phyloP scores from a whole-genome alignment of 2,329 filamentous ascomycete species.

The Hymenoscyphus occultus region DNA sequence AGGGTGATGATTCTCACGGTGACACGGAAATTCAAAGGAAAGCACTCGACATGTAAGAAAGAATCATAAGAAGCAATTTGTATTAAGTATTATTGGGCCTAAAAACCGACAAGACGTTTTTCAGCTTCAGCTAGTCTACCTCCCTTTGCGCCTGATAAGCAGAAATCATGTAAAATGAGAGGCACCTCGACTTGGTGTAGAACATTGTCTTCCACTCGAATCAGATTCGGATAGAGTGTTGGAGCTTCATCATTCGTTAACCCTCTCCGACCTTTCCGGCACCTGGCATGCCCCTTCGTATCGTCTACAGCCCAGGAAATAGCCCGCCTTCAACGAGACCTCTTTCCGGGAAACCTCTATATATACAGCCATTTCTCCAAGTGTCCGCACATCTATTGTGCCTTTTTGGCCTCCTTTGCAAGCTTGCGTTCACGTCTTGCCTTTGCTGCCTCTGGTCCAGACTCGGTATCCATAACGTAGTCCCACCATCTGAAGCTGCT shows the following conservation, averaged over 20 bases:
- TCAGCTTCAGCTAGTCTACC: slow-evolving; percentile 9
- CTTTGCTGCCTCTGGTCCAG: slow-evolving; percentile 82
- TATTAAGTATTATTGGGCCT: slow-evolving; percentile 17
- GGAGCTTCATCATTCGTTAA: neutral
- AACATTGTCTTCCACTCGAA: neutral
- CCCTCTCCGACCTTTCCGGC: neutral
- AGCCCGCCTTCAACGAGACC: neutral
- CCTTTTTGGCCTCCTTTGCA: slow-evolving; percentile 62
- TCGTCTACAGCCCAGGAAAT: slow-evolving; percentile 6
- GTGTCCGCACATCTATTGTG: slow-evolving; percentile 23
- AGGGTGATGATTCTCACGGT: neutral
- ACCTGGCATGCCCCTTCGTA: neutral
- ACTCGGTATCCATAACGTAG: slow-evolving; percentile 88
- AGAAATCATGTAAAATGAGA: slow-evolving; percentile 2
- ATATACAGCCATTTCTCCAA: slow-evolving; percentile 18
- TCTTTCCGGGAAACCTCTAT: slow-evolving; percentile 6
- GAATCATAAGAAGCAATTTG: slow-evolving; percentile 3
- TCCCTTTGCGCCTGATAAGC: slow-evolving; percentile 14
- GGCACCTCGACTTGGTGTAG: slow-evolving; percentile 1
- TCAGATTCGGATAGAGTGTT: neutral
- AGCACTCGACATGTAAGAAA: neutral
- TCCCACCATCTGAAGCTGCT: slow-evolving; percentile 99
- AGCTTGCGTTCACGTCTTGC: slow-evolving; percentile 74
- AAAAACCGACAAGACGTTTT: neutral
- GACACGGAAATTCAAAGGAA: neutral